These are phyloP conservation scores for Auricularia sp. DNA, from an alignment of 768 basidiomycete species.

Conservation along the genomic window DNA sequence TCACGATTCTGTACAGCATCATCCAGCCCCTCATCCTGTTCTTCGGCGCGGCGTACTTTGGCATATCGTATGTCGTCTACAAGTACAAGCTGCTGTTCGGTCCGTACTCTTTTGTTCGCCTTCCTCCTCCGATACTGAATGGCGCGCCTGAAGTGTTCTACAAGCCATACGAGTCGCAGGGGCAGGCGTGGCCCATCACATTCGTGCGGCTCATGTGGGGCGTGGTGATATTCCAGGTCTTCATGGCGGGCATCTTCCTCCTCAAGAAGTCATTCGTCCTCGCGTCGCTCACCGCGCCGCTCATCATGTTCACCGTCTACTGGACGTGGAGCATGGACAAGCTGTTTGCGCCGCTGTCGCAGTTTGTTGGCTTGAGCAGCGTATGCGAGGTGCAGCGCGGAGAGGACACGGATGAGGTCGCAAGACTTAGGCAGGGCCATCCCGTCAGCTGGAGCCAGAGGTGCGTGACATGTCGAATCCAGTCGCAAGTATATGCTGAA, in stretches of 20 bases:
- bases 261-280: conserved; percentile 50
- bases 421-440: conserved; percentile 67
- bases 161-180: conserved; percentile 95
- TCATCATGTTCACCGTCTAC: conserved; percentile 61
- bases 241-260: conserved; percentile 96
- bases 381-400: conserved; percentile 85
- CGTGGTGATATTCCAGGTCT: conserved; percentile 83
- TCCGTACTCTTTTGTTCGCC: conserved; percentile 29
- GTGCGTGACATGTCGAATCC: conserved; percentile 27
- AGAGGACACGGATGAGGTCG: conserved; percentile 72
- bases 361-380: conserved; percentile 76
- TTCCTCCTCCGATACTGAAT: conserved; percentile 1
- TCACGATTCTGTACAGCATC: conserved; percentile 91
- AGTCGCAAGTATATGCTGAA: conserved; percentile 1
- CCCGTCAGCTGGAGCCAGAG: conserved; percentile 86
- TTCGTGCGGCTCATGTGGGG: conserved; percentile 90
- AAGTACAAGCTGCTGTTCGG: conserved; percentile 96
- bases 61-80: conserved; percentile 91
- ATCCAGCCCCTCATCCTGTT: conserved; percentile 91
- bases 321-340: conserved; percentile 76
- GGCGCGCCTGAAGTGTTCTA: conserved; percentile 64
- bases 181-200: conserved; percentile 96
- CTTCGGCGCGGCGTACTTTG: conserved; percentile 94
- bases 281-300: conserved; percentile 57
- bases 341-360: conserved; percentile 61